Conservation (phyloP, 225 moss, liverwort and hornwort species). For the Physcomitrium patens region DNA sequence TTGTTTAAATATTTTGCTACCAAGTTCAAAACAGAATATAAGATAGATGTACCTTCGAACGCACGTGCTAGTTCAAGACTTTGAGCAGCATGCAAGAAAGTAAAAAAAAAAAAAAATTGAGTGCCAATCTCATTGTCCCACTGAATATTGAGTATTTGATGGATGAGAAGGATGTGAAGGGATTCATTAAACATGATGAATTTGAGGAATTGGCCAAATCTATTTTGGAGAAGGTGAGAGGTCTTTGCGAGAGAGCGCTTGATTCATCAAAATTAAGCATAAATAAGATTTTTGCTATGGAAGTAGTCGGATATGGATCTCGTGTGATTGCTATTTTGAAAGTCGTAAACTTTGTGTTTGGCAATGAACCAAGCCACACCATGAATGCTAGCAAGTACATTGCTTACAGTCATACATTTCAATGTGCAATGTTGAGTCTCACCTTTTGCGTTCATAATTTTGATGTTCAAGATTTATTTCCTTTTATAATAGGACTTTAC, state of each 20-base stretch:
- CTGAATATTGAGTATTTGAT: slow-evolving; percentile 89
- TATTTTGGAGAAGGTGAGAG: slow-evolving; percentile 88
- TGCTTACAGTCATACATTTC: slow-evolving; percentile 78
- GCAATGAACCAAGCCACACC: slow-evolving; percentile 89
- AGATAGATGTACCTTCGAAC: slow-evolving; percentile 78
- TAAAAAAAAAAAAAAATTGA: slow-evolving; percentile 97
- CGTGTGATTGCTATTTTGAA: slow-evolving; percentile 87
- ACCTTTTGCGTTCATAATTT: slow-evolving; percentile 83
- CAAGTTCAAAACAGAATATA: slow-evolving; percentile 84
- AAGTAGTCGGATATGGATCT: slow-evolving; percentile 96
- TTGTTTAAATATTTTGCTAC: slow-evolving; percentile 80
- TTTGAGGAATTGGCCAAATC: slow-evolving; percentile 76
- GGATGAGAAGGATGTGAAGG: slow-evolving; percentile 97
- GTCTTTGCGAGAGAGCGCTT: slow-evolving; percentile 89
- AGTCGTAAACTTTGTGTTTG: slow-evolving; percentile 82
- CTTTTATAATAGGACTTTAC: slow-evolving; percentile 89
- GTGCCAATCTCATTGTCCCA: slow-evolving; percentile 90
- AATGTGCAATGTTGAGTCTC: slow-evolving; percentile 91
- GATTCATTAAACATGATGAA: slow-evolving; percentile 81
- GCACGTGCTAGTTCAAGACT: slow-evolving; percentile 77
- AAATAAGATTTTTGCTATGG: slow-evolving; percentile 81
- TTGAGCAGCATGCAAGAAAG: slow-evolving; percentile 76
- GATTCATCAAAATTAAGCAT: slow-evolving; percentile 66
- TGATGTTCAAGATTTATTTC: slow-evolving; percentile 96
- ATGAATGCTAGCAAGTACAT: slow-evolving; percentile 95